phyloP scores from a whole-genome alignment of 192 early-diverging fungal genomes.

The Coemansia guatemalensis region DNA sequence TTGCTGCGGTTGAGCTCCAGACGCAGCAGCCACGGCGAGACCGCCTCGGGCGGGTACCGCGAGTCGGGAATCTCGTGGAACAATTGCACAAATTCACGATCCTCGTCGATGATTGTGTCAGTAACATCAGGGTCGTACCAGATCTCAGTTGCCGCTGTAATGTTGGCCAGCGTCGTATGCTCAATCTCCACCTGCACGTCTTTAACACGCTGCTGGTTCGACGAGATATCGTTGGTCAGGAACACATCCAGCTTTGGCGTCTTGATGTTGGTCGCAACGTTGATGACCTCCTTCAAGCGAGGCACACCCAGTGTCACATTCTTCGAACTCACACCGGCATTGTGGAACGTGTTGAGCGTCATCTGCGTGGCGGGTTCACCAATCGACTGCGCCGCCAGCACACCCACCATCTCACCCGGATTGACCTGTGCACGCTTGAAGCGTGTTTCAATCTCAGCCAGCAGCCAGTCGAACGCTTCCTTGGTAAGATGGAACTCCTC shows the following conservation, averaged over 20 bases:
- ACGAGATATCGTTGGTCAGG: slow-evolving; percentile 66
- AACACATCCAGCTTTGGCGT: slow-evolving; percentile 85
- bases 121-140: slow-evolving; percentile 92
- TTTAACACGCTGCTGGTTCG: slow-evolving; percentile 81
- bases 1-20: slow-evolving; percentile 73
- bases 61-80: slow-evolving; percentile 83
- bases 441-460: slow-evolving; percentile 90
- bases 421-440: slow-evolving; percentile 90
- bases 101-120: slow-evolving; percentile 79
- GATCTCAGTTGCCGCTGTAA: slow-evolving; percentile 88
- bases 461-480: slow-evolving; percentile 91
- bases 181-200: slow-evolving; percentile 84
- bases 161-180: slow-evolving; percentile 85
- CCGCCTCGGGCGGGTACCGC: slow-evolving; percentile 59
- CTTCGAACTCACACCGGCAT: slow-evolving; percentile 95
- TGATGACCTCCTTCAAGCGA: slow-evolving; percentile 98
- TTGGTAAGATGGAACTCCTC: slow-evolving; percentile 85
- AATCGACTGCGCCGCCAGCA: slow-evolving; percentile 97
- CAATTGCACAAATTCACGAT: slow-evolving; percentile 84
- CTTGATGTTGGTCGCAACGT: slow-evolving; percentile 95
- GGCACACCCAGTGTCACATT: slow-evolving; percentile 98
- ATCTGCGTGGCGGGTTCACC: slow-evolving; percentile 99
- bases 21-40: slow-evolving; percentile 77
- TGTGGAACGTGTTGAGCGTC: slow-evolving; percentile 99
- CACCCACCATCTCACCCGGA: slow-evolving; percentile 98